Percentiles rank a stretch among this genome's conserved stretches.
phyloP scores from a whole-genome alignment of 495 filamentous ascomycete species.

The Penicillium parvum region DNA sequence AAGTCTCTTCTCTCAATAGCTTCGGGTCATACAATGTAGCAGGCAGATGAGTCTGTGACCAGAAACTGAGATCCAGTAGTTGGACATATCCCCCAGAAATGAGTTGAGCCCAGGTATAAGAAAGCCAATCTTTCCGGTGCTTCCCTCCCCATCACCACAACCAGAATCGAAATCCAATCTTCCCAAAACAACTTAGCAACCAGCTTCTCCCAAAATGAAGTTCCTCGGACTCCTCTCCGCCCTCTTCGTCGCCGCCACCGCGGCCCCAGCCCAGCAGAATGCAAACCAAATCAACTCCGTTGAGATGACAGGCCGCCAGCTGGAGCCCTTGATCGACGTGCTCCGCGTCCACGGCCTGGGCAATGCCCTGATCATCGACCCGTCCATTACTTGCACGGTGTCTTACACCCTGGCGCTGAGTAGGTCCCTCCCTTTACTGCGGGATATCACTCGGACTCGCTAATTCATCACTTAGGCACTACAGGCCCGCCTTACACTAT shows the following conservation, averaged over 20 bases:
- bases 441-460: not conserved
- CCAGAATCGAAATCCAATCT: not conserved
- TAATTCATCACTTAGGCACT: not conserved
- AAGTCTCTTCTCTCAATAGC: not conserved
- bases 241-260: conserved; percentile 4
- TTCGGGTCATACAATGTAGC: conserved; percentile 3
- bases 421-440: not conserved
- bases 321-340: conserved; percentile 4
- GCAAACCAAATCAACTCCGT: not conserved
- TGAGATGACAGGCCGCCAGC: conserved; percentile 4
- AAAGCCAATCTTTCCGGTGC: not conserved
- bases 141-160: not conserved
- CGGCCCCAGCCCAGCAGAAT: conserved; percentile 2
- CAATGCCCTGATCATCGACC: conserved; percentile 3
- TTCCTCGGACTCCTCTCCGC: conserved; percentile 4
- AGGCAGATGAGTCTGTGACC: not conserved
- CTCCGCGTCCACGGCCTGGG: not conserved
- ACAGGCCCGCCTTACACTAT: conserved; percentile 12
- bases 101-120: not conserved
- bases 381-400: conserved; percentile 12
- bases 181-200: not conserved
- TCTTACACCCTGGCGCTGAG: conserved; percentile 14
- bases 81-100: not conserved
- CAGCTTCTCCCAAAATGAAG: conserved; percentile 9
- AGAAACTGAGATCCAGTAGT: not conserved